Evolutionary conservation across 2,329 filamentous ascomycete species (phyloP).

Genomic region (Pseudogymnoascus destructans): DNA sequence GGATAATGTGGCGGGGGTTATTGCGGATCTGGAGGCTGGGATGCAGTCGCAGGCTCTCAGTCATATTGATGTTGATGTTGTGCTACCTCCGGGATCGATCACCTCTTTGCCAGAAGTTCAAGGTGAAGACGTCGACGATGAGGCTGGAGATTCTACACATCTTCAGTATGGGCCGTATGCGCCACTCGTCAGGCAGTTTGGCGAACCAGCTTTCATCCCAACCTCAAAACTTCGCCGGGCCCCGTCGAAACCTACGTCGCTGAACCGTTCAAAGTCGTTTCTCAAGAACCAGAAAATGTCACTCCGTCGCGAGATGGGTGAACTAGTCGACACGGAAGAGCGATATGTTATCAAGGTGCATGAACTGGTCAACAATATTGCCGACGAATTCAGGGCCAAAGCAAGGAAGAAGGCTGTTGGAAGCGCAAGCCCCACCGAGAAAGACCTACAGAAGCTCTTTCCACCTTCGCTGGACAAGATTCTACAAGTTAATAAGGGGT

Average conservation of each 20-base stretch:
- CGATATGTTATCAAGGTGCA: conserved; percentile 83
- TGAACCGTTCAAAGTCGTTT: conserved; percentile 68
- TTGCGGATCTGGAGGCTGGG: conserved; percentile 59
- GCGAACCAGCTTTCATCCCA: conserved; percentile 74
- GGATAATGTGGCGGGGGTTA: conserved; percentile 60
- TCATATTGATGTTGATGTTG: conserved; percentile 77
- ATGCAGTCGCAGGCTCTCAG: conserved; percentile 70
- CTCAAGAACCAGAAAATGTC: conserved; percentile 70
- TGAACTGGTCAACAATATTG: conserved; percentile 69
- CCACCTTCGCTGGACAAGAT: conserved; percentile 71
- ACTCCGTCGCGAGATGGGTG: conserved; percentile 75
- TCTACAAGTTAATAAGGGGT: conserved; percentile 65
- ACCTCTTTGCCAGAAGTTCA: conserved; percentile 46
- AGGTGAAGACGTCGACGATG: conserved; percentile 49
- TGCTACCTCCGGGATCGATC: conserved; percentile 68
- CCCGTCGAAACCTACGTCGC: conserved; percentile 70
- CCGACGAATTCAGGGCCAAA: conserved; percentile 63
- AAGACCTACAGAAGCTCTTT: conserved; percentile 65
- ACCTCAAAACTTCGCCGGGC: conserved; percentile 74
- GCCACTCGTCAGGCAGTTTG: conserved; percentile 63
- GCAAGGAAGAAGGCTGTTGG: conserved; percentile 43
- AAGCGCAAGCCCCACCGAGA: conserved; percentile 58
- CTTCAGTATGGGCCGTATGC: conserved; percentile 68
- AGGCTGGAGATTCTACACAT: conserved; percentile 49
- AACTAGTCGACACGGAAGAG: conserved; percentile 86